phyloP scores from a whole-genome alignment of 495 filamentous ascomycete species.

The Mytilinidion resinicola region DNA sequence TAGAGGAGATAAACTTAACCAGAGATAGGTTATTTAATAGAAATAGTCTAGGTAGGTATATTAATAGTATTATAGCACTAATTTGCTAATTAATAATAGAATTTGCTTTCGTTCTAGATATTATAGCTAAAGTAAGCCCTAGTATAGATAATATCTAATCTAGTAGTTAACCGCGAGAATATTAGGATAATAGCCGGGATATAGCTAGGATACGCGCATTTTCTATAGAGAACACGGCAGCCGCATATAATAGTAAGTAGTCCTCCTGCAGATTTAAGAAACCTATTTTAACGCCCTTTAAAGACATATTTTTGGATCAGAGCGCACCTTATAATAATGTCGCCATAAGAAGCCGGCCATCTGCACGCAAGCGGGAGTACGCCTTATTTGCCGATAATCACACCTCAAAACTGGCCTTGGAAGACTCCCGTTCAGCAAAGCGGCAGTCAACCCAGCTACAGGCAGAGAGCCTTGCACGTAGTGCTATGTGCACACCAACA shows the following conservation, averaged over 20 bases:
- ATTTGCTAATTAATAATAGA: not conserved
- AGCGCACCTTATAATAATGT: slow-evolving; percentile 2
- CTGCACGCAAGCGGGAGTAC: not conserved
- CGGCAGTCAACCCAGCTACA: not conserved
- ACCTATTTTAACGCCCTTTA: too few relatives aligned
- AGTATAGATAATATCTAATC: too few relatives aligned
- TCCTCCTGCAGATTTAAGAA: slow-evolving; percentile 2
- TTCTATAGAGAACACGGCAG: slow-evolving; percentile 5
- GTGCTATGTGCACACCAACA: not conserved
- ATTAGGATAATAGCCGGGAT: not conserved
- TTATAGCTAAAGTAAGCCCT: too few relatives aligned
- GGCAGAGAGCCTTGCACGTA: not conserved
- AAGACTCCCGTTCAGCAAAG: not conserved
- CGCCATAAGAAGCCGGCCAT: not conserved
- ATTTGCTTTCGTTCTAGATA: too few relatives aligned
- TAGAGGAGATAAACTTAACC: not conserved
- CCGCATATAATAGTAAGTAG: slow-evolving; percentile 5
- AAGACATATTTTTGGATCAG: slow-evolving; percentile 1
- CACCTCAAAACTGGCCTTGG: not conserved
- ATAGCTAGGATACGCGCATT: slow-evolving; percentile 1
- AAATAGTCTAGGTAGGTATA: not conserved
- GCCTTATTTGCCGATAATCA: not conserved
- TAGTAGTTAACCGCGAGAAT: not conserved
- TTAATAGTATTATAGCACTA: not conserved
- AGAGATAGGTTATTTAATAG: not conserved